Evolutionary conservation across 148 eudicot species (phyloP).

Genomic region (Fagopyrum esculentum): DNA sequence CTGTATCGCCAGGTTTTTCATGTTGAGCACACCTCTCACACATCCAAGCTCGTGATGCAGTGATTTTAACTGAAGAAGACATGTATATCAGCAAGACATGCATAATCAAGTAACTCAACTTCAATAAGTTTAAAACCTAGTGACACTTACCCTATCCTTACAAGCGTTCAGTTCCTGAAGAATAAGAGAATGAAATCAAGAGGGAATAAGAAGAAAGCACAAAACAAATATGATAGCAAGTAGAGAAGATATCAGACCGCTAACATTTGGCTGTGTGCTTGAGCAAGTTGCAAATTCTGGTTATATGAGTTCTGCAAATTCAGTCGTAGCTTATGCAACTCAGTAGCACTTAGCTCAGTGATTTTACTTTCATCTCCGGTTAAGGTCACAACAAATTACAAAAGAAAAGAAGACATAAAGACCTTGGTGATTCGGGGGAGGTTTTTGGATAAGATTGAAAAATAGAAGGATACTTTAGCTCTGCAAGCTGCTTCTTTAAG

Average conservation of each 20-base stretch:
- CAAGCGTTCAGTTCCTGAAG: conserved; percentile 15
- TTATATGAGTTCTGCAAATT: conserved; percentile 47
- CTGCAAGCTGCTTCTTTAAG: conserved; percentile 16
- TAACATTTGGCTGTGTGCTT: conserved; percentile 45
- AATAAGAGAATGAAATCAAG: background rate
- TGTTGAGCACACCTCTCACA: background rate
- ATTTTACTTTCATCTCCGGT: conserved; percentile 29
- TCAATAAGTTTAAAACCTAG: background rate
- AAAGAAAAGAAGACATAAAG: background rate
- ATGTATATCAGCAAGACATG: background rate
- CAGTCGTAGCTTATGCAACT: conserved; percentile 36
- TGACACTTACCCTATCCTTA: conserved; percentile 14
- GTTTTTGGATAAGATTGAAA: background rate
- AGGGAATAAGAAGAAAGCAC: background rate
- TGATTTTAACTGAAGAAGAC: conserved; percentile 13
- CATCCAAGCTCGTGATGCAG: conserved; percentile 15
- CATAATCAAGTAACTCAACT: background rate
- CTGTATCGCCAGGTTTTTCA: conserved; percentile 7
- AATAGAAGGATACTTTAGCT: conserved; percentile 17
- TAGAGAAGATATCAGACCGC: conserved; percentile 29
- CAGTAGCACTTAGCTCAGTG: conserved; percentile 41
- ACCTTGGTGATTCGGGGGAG: background rate
- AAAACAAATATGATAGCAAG: background rate
- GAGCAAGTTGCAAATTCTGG: conserved; percentile 57
- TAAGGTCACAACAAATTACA: conserved; percentile 10